Base-by-base conservation (phyloP, 257 asterid species). In the Ophiorrhiza pumila region DNA sequence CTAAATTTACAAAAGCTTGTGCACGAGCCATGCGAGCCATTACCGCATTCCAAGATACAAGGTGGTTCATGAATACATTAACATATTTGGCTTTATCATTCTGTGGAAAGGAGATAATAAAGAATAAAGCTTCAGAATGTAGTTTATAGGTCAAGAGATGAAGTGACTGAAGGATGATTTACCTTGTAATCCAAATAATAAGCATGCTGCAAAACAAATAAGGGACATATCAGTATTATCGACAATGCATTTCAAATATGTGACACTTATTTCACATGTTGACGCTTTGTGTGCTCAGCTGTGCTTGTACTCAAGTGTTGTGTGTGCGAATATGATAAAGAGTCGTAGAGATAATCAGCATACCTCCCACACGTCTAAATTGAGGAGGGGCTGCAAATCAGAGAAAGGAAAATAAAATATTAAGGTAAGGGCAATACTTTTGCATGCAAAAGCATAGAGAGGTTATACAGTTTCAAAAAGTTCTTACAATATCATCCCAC, bases 11-110 rank as follows among this genome's bases (percentile, higher is more conserved):
- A 71, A 93, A 93, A 71, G 97, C 90, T 80, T 93, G 96, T 5
- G 98, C 97, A 61, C 96, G 96, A 78, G 85, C 98, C 86, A 93
- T 57, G 35, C 96, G 96, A 32, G 85, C 96, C 84, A 89, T 85
- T 74, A 96, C 97, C 27, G 91, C 96, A 61, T 89, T 71, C 98
- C 98, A 93, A 41, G 98, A 93, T 39, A 84, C 82, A 7, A 84
- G 80, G 71, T 80, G 81, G 77, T 80, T 64, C 77, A 83, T 52
- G 45, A 77, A 83, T 41, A 69, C 72, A n/a, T 77, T 71, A 32
- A 74, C 83, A 50, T 80, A 81, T 59, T 56, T 76, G 64, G 77
- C 83, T 81, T 59, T 78, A 52, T 78, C 85, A 72, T 80, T 78
- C 85, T 83, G 78, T n/a, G 25, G 55, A 23, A 55, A 41, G 34